Evolutionary conservation across 306 rosid genomes (phyloP), one percentile per base, ranked within the genome.

Genomic region (Rubus idaeus): DNA sequence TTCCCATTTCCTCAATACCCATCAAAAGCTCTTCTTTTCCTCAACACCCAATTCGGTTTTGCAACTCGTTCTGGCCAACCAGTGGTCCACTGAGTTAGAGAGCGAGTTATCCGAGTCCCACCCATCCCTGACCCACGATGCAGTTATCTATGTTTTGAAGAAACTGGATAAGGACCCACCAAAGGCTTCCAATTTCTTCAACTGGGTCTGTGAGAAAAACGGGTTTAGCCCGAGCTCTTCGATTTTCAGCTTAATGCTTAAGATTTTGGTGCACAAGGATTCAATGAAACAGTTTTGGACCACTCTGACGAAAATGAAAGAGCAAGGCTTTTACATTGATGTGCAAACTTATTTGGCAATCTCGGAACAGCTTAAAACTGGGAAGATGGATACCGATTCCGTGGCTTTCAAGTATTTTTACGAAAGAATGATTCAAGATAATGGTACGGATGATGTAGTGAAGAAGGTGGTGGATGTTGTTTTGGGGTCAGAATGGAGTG

Each of bases 21-120:
- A 67, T 62, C 95, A 76, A n/a, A 81, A 68, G 52, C 70, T 45
- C n/a, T 75, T 58, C 41, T 86, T 86, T 67, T 92, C 98, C 8
- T 86, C 96, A 2, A 88, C 88, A 30, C 96, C 96, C 26, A 71
- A 72, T 82, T 86, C 96, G 68, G 79, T 86, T 46, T 67, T 84
- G 44, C 88, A 90, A 39, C 89, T 90, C 75, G 62, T 90, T 77
- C 44, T 78, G 55, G 68, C 88, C 72, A 83, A 84, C 55, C 84
- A 87, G 68, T 95, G 98, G 97, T 95, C 97, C 23, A 74, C 86
- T 26, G 89, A 50, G 78, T 70, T 92, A 58, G 91, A 88, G 80
- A 12, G 9, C 37, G 90, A 88, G 81, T 83, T 95, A 41, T 86
- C 80, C 37, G 82, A 84, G 61, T 74, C 82, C 10, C 41, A 51